Conservation (phyloP, 768 basidiomycete species). For the Lanmaoa pseudosensibilis region DNA sequence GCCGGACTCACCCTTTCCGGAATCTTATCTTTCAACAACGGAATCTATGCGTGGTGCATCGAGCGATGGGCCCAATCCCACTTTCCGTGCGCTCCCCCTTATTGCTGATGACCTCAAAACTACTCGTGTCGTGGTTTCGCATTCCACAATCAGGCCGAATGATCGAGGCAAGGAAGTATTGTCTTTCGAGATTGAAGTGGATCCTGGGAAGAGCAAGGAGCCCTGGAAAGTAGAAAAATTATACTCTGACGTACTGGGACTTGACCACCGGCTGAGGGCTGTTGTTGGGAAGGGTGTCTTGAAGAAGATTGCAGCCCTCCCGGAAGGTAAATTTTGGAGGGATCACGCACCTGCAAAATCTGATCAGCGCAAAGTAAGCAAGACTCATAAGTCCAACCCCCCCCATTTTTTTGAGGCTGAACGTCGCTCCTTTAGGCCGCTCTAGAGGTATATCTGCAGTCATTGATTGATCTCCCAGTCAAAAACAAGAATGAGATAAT, state of each 20-base stretch:
- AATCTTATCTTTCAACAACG: slow-evolving; percentile 32
- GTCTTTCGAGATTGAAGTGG: slow-evolving; percentile 79
- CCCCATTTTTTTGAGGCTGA: slow-evolving; percentile 5
- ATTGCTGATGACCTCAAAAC: slow-evolving; percentile 69
- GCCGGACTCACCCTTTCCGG: slow-evolving; percentile 30
- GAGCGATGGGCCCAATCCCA: slow-evolving; percentile 34
- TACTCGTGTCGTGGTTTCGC: slow-evolving; percentile 69
- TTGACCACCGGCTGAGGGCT: slow-evolving; percentile 76
- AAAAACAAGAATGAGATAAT: slow-evolving; percentile 90
- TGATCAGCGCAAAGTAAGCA: slow-evolving; percentile 88
- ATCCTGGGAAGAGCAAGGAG: slow-evolving; percentile 69
- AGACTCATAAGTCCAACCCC: background rate
- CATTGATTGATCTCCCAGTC: slow-evolving; percentile 75
- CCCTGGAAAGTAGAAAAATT: slow-evolving; percentile 88
- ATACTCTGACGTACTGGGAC: slow-evolving; percentile 86
- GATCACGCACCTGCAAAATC: slow-evolving; percentile 97
- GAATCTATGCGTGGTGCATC: slow-evolving; percentile 20
- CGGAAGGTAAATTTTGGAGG: slow-evolving; percentile 93
- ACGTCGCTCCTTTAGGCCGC: slow-evolving; percentile 46
- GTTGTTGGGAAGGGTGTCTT: slow-evolving; percentile 58
- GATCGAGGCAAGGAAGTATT: slow-evolving; percentile 91
- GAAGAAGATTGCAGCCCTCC: slow-evolving; percentile 78
- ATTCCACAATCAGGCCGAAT: slow-evolving; percentile 84
- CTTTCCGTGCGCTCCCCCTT: slow-evolving; percentile 73
- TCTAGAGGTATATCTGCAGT: slow-evolving; percentile 85